Conservation (phyloP, 164 flowering plant species). For the Houttuynia cordata region DNA sequence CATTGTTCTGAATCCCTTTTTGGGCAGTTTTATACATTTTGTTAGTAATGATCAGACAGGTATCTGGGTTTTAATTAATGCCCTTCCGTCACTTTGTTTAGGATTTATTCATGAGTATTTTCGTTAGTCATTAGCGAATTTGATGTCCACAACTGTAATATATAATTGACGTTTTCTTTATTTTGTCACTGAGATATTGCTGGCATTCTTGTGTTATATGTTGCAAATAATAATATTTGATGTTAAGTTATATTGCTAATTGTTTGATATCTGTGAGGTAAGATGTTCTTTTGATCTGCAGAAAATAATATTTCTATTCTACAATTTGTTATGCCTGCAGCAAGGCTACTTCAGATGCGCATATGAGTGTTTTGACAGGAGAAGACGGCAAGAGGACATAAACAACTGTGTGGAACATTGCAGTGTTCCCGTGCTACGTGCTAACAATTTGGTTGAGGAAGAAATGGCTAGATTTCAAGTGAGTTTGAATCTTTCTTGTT, state of each 20-base stretch:
- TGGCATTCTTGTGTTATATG: too few species aligned
- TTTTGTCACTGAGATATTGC: too few species aligned
- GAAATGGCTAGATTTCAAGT: conserved; percentile 96
- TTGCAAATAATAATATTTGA: too few species aligned
- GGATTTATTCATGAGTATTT: too few species aligned
- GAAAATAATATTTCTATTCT: background rate
- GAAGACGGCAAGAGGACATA: conserved; percentile 59
- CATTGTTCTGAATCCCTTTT: too few species aligned
- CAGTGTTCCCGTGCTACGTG: conserved; percentile 67
- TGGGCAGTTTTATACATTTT: too few species aligned
- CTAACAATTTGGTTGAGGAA: conserved; percentile 59
- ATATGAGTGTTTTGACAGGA: conserved; percentile 85
- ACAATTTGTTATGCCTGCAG: conserved; percentile 25
- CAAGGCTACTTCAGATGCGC: conserved; percentile 95
- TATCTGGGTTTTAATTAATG: too few species aligned
- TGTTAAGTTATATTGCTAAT: background rate
- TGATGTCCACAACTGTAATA: too few species aligned
- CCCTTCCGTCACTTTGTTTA: too few species aligned
- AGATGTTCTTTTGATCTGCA: background rate
- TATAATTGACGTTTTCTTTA: too few species aligned
- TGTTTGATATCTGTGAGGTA: background rate
- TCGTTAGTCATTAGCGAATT: too few species aligned
- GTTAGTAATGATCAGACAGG: too few species aligned
- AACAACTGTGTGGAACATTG: conserved; percentile 78
- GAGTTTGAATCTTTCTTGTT: conserved; percentile 1